phyloP scores from a whole-genome alignment of 2,329 filamentous ascomycete genomes.

The Escovopsis sp. region DNA sequence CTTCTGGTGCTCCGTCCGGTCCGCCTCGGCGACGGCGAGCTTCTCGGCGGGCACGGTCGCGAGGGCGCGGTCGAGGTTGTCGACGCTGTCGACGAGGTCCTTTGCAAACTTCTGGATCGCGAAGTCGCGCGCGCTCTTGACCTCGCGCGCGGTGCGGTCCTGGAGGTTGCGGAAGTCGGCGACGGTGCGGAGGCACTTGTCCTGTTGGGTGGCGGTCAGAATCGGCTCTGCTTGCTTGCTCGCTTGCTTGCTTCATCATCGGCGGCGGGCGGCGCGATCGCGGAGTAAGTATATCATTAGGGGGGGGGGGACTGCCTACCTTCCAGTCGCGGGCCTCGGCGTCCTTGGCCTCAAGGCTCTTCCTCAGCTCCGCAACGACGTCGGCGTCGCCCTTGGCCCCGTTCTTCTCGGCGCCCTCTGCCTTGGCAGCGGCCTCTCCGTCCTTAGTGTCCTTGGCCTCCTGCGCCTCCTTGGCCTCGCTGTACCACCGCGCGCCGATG shows the following conservation, averaged over 20 bases:
- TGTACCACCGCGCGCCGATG: constrained; percentile 30
- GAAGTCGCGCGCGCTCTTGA: constrained; percentile 76
- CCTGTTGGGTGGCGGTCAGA: constrained; percentile 35
- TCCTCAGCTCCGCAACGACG: constrained; percentile 31
- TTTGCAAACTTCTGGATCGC: constrained; percentile 92
- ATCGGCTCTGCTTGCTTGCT: no score
- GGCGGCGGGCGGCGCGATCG: no score
- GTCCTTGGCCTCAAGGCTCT: constrained; percentile 37
- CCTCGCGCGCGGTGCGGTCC: constrained; percentile 82
- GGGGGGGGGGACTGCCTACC: constrained; percentile 34
- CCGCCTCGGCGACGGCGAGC: constrained; percentile 34
- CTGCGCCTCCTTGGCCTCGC: constrained; percentile 29
- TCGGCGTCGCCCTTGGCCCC: constrained; percentile 20
- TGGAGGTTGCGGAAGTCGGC: constrained; percentile 98
- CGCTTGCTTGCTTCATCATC: not conserved
- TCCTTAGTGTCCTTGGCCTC: constrained; percentile 15
- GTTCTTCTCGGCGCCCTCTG: constrained; percentile 9
- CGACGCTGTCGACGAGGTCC: constrained; percentile 87
- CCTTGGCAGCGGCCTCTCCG: constrained; percentile 16
- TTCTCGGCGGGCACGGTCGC: constrained; percentile 62
- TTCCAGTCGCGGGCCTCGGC: constrained; percentile 60
- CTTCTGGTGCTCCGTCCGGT: constrained; percentile 35
- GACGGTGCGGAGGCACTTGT: constrained; percentile 84
- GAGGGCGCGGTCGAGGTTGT: constrained; percentile 93
- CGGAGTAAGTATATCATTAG: no score